These are phyloP conservation scores for Pleurotus pulmonarius DNA, from an alignment of 768 basidiomycete genomes.

Conservation along the genomic window DNA sequence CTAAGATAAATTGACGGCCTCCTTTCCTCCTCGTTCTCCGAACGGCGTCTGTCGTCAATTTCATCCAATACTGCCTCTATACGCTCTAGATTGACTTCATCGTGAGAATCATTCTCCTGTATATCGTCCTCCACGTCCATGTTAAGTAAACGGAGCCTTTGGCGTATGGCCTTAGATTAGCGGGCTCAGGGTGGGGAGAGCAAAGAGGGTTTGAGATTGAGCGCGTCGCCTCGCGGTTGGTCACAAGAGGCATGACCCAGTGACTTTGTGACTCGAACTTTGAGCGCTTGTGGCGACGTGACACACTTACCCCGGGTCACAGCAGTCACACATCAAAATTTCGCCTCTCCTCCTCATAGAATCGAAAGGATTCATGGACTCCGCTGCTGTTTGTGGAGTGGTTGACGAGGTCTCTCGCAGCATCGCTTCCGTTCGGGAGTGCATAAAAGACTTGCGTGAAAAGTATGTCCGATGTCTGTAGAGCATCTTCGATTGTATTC, in stretches of 20 bases:
- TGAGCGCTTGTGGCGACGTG: too few relatives aligned
- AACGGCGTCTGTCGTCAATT: neutral
- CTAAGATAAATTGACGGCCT: slow-evolving; percentile 28
- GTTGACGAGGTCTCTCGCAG: slow-evolving; percentile 60
- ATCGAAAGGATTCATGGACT: neutral
- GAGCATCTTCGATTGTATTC: slow-evolving; percentile 1
- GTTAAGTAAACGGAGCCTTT: too few relatives aligned
- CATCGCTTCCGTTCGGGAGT: slow-evolving; percentile 55
- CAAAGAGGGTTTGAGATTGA: neutral
- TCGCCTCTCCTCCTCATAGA: too few relatives aligned
- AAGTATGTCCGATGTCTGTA: slow-evolving; percentile 37
- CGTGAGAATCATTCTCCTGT: neutral
- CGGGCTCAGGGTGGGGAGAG: neutral
- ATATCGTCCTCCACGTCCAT: too few relatives aligned
- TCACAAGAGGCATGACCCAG: neutral
- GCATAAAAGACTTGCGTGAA: slow-evolving; percentile 49
- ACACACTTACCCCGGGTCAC: too few relatives aligned
- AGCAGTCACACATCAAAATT: too few relatives aligned
- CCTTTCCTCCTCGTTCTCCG: slow-evolving; percentile 1
- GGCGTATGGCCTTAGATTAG: too few relatives aligned
- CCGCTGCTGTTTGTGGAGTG: slow-evolving; percentile 22
- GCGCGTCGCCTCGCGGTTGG: neutral
- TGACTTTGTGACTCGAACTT: too few relatives aligned
- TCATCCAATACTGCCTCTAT: slow-evolving; percentile 3
- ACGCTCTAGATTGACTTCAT: neutral